Evolutionary conservation across 2,329 filamentous ascomycete genomes (phyloP).

Genomic region (Atkinsonella hypoxylon): DNA sequence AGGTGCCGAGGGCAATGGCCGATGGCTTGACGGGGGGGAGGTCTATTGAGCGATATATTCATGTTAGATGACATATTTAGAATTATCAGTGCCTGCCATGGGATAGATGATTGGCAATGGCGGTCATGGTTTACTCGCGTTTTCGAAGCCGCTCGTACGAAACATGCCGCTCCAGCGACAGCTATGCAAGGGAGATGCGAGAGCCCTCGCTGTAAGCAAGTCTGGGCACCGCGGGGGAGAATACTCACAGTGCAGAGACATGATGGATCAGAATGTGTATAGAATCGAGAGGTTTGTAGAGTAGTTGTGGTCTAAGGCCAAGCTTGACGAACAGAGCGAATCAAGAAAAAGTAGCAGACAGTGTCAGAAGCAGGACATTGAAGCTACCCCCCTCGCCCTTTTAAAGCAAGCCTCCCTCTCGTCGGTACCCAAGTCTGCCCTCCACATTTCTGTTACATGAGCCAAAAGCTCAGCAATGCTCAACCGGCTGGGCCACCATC

Average conservation of each 20-base stretch:
- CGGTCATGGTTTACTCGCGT: neutral
- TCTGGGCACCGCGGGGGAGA: neutral
- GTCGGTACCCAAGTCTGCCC: neutral
- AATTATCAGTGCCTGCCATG: neutral
- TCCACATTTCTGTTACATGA: conserved; percentile 1
- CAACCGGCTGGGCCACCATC: conserved; percentile 8
- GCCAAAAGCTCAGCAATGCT: neutral
- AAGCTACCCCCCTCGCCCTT: conserved; percentile 2
- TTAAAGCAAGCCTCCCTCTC: neutral
- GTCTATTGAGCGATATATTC: conserved; percentile 25
- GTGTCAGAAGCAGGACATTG: neutral
- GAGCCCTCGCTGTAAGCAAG: neutral
- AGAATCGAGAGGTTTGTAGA: neutral
- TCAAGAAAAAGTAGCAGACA: neutral
- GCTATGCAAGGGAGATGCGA: neutral
- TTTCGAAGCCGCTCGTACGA: neutral
- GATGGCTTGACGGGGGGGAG: conserved; percentile 83
- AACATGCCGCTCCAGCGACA: neutral
- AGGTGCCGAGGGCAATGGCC: conserved; percentile 87
- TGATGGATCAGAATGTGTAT: conserved; percentile 20
- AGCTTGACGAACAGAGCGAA: neutral
- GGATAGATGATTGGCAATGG: neutral
- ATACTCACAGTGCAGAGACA: conserved; percentile 48
- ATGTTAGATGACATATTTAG: neutral
- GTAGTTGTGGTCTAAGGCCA: neutral